Evolutionary conservation across 192 early-diverging fungal genomes (phyloP).

Genomic region (Thamnidium elegans): DNA sequence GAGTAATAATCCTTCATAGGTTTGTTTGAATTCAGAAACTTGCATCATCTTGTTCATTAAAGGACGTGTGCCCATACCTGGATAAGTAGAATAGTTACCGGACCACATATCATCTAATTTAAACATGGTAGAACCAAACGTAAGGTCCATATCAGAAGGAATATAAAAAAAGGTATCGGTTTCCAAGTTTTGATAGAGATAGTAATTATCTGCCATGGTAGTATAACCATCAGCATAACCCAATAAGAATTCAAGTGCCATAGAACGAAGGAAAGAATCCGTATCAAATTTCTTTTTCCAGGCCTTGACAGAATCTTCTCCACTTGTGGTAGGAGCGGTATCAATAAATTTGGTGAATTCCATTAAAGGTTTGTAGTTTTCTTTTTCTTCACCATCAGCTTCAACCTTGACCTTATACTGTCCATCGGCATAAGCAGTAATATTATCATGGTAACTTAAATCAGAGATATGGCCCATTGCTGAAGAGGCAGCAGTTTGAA

Average conservation of each 20-base stretch:
- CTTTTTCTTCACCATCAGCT: neutral
- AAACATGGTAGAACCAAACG: constrained; percentile 31
- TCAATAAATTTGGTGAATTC: constrained; percentile 30
- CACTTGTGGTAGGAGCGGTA: constrained; percentile 14
- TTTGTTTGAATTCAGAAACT: constrained; percentile 30
- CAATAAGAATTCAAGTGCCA: constrained; percentile 39
- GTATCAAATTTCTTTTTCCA: constrained; percentile 28
- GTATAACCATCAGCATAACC: constrained; percentile 38
- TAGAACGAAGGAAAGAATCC: constrained; percentile 23
- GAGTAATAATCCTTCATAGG: constrained; percentile 37
- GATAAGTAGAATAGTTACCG: constrained; percentile 24
- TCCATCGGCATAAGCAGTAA: constrained; percentile 14
- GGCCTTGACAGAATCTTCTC: constrained; percentile 4
- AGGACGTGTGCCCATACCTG: constrained; percentile 16
- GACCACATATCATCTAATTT: constrained; percentile 10
- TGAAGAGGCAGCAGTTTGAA: neutral
- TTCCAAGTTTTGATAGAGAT: constrained; percentile 39
- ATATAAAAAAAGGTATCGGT: constrained; percentile 34
- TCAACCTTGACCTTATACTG: constrained; percentile 19
- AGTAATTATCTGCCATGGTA: constrained; percentile 35
- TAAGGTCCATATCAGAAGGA: constrained; percentile 32
- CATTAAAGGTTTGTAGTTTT: constrained; percentile 11
- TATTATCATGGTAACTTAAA: constrained; percentile 3
- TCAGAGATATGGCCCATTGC: neutral
- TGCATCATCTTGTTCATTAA: constrained; percentile 36